These are phyloP conservation scores for Epithele typhae DNA, from an alignment of 768 basidiomycete genomes.

Conservation along the genomic window DNA sequence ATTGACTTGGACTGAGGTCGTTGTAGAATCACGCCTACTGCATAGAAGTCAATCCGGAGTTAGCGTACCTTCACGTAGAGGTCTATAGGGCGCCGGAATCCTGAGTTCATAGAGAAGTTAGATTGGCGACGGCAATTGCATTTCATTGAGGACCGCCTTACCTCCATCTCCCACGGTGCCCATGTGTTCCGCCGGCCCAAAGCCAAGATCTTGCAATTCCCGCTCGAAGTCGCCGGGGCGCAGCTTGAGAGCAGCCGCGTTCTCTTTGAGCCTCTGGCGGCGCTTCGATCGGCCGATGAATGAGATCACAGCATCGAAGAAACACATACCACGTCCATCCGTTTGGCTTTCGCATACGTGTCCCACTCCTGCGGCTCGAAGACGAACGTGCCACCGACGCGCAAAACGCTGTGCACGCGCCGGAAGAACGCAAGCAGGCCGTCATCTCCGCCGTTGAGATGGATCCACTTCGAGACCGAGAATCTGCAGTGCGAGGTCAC, in stretches of 20 bases:
- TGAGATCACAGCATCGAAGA: background rate
- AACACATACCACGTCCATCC: slow-evolving; percentile 52
- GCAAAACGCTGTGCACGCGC: slow-evolving; percentile 52
- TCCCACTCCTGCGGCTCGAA: slow-evolving; percentile 87
- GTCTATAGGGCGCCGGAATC: slow-evolving; percentile 61
- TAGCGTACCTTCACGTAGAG: slow-evolving; percentile 45
- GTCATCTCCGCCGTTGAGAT: slow-evolving; percentile 74
- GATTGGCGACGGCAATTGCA: background rate
- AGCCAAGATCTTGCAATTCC: slow-evolving; percentile 58
- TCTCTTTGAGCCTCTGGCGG: slow-evolving; percentile 52
- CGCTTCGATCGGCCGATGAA: background rate
- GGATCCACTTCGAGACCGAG: slow-evolving; percentile 91
- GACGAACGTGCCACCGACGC: slow-evolving; percentile 62
- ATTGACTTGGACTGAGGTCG: slow-evolving; percentile 31
- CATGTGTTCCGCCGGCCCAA: slow-evolving; percentile 42
- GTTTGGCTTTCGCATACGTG: slow-evolving; percentile 72
- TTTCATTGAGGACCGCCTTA: slow-evolving; percentile 30
- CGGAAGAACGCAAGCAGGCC: slow-evolving; percentile 67
- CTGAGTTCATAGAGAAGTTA: slow-evolving; percentile 27
- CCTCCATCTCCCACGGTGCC: slow-evolving; percentile 65
- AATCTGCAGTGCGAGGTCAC: slow-evolving; percentile 42
- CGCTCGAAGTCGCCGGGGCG: slow-evolving; percentile 61
- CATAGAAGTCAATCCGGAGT: background rate
- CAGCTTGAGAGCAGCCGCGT: slow-evolving; percentile 48
- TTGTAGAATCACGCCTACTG: background rate